phyloP scores from a whole-genome alignment of 208 protist species.

The Vickermania spadyakhi region DNA sequence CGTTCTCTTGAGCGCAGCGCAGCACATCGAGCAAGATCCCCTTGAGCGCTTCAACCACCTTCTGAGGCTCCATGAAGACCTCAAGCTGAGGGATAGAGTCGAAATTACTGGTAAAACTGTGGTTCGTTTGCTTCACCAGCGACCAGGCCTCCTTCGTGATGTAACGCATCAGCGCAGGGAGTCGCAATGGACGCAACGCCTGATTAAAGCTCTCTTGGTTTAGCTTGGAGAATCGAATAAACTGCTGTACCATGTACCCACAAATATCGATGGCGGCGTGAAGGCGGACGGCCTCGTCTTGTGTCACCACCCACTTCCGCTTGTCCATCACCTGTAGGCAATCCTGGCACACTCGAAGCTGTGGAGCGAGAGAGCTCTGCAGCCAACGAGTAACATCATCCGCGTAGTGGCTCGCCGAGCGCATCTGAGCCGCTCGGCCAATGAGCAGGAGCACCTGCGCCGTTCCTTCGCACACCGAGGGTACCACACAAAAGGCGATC shows the following conservation, averaged over 20 bases:
- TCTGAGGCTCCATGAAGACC: conserved; percentile 65
- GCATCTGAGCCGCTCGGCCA: conserved; percentile 60
- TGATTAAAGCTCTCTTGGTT: conserved; percentile 74
- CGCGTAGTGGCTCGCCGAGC: conserved; percentile 51
- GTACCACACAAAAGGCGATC: conserved; percentile 58
- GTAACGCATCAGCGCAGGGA: conserved; percentile 34
- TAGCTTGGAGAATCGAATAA: conserved; percentile 51
- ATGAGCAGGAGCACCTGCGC: conserved; percentile 75
- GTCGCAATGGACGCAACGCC: conserved; percentile 56
- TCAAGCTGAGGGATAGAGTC: conserved; percentile 36
- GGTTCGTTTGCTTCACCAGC: conserved; percentile 12
- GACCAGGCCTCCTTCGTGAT: conserved; percentile 35
- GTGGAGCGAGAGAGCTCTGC: conserved; percentile 53
- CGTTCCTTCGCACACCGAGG: conserved; percentile 31
- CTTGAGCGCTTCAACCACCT: conserved; percentile 18
- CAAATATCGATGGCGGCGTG: conserved; percentile 65
- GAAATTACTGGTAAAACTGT: conserved; percentile 47
- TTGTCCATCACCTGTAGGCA: conserved; percentile 46
- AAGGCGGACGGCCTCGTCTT: conserved; percentile 45
- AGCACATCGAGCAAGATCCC: conserved; percentile 27
- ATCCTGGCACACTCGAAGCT: conserved; percentile 54
- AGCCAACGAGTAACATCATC: conserved; percentile 70
- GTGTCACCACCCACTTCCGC: conserved; percentile 37
- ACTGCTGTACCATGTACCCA: conserved; percentile 50
- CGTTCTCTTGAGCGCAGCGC: neutral